These are phyloP conservation scores for Aspergillus texensis DNA, from an alignment of 2,329 filamentous ascomycete species.

Conservation along the genomic window DNA sequence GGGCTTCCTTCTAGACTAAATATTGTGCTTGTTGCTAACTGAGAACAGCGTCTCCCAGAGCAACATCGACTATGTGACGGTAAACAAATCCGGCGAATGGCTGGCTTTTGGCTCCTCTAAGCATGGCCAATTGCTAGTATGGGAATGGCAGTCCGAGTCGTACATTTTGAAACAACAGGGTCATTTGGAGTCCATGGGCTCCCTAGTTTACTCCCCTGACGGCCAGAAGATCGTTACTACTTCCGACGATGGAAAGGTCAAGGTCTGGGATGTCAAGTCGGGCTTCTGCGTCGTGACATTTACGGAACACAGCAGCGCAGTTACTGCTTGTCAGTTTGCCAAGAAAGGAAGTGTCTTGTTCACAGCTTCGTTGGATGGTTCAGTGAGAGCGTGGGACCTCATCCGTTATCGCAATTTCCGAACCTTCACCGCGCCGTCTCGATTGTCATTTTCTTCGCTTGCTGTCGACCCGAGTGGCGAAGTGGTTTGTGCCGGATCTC, in stretches of 20 bases:
- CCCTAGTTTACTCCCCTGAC: slow-evolving; percentile 88
- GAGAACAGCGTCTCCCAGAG: slow-evolving; percentile 86
- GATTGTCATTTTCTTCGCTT: slow-evolving; percentile 89
- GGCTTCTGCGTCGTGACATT: slow-evolving; percentile 99
- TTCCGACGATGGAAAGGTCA: slow-evolving; percentile 96
- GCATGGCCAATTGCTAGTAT: slow-evolving; percentile 92
- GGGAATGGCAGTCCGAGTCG: slow-evolving; percentile 99
- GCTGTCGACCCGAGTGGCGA: slow-evolving; percentile 97
- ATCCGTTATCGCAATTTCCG: slow-evolving; percentile 96
- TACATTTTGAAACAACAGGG: slow-evolving; percentile 98
- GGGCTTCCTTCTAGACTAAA: neutral
- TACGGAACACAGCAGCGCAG: slow-evolving; percentile 91
- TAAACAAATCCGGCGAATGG: slow-evolving; percentile 96
- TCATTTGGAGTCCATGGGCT: slow-evolving; percentile 94
- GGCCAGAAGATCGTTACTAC: slow-evolving; percentile 91
- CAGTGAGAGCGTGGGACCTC: slow-evolving; percentile 92
- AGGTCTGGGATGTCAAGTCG: slow-evolving; percentile 95
- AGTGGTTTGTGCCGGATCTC: slow-evolving; percentile 89
- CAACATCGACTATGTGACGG: slow-evolving; percentile 90
- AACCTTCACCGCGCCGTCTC: slow-evolving; percentile 91
- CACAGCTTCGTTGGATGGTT: slow-evolving; percentile 92
- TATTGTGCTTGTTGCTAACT: slow-evolving; percentile 10
- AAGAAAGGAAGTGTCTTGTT: slow-evolving; percentile 95
- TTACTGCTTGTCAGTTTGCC: slow-evolving; percentile 90
- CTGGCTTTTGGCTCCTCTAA: slow-evolving; percentile 95